phyloP scores from a whole-genome alignment of 148 eudicot species.

The Spergularia bocconei region DNA sequence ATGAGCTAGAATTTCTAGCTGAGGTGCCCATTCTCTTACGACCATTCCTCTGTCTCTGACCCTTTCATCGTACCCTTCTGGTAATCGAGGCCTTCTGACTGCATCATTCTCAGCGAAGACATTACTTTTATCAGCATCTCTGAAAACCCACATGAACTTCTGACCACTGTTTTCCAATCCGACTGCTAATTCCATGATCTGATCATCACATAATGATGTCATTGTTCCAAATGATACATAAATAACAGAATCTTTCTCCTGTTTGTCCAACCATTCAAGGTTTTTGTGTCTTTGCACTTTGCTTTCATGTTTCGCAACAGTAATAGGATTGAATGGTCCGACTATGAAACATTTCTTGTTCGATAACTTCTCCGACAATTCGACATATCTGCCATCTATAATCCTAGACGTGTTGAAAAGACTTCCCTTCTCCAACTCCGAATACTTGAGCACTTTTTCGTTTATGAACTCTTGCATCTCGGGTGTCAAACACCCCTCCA shows the following conservation, averaged over 20 bases:
- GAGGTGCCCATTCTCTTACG: constrained; percentile 12
- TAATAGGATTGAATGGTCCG: not conserved
- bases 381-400: not conserved
- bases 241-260: constrained; percentile 1
- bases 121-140: constrained; percentile 9
- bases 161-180: constrained; percentile 10
- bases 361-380: not conserved
- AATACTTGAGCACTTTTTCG: not conserved
- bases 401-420: not conserved
- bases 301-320: not conserved
- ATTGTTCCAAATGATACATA: not conserved
- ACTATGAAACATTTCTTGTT: not conserved
- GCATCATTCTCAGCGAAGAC: not conserved
- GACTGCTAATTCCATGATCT: constrained; percentile 1
- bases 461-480: not conserved
- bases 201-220: not conserved
- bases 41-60: constrained; percentile 6
- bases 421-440: not conserved
- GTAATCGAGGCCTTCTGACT: not conserved
- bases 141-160: constrained; percentile 6
- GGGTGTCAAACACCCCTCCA: not conserved
- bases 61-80: constrained; percentile 15
- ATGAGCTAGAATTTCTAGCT: constrained; percentile 8
- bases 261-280: constrained; percentile 12
- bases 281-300: not conserved